Evolutionary conservation across 495 filamentous ascomycete species (phyloP), one percentile per base, ranked within the genome.

Genomic region (Xylaria intraflava): DNA sequence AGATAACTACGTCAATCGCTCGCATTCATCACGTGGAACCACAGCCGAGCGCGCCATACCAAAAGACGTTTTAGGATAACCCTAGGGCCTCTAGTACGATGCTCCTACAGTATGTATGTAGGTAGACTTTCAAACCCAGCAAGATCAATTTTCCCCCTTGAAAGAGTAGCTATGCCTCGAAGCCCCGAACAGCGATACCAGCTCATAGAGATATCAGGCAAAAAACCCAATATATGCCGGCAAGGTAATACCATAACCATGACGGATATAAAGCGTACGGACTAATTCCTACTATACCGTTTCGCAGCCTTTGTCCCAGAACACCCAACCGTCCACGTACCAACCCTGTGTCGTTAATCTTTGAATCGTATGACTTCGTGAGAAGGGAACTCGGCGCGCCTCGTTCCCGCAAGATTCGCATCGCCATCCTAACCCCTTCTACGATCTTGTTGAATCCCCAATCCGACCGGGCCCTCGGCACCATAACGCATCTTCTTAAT

Each of bases 401-500:
- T 38, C 19, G 9, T 3, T 35, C 41, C 39, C n/a, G 10, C 14
- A 42, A 40, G 2, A 6, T 3, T 20, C 26, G 11, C 20, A 40
- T 43, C 4, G 23, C 16, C 10, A 11, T 19, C 20, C 27, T 49
- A 55, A 43, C 22, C 35, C 49, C 54, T 30, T 41, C 51, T 39
- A 51, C 52, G 36, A 43, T 53, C 22, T n/a, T 78, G 72, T 30
- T 72, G 75, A 55, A 88, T 88, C 39, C 86, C 86, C 57, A 89
- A 70, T 16, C 85, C 85, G 46, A 88, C 77, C 12, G 73, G 69
- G 43, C 62, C 51, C 0, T 66, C 68, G 3, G 62, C 66, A n/a
- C 69, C 77, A 47, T 78, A 71, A 57, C 78, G 75, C 36, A 78
- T 65, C 72, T 80, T 87, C 71, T 87, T 87, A n/a, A 68, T 69